phyloP scores from a whole-genome alignment of 805 yeast species.

The Ogataea nonfermentans region DNA sequence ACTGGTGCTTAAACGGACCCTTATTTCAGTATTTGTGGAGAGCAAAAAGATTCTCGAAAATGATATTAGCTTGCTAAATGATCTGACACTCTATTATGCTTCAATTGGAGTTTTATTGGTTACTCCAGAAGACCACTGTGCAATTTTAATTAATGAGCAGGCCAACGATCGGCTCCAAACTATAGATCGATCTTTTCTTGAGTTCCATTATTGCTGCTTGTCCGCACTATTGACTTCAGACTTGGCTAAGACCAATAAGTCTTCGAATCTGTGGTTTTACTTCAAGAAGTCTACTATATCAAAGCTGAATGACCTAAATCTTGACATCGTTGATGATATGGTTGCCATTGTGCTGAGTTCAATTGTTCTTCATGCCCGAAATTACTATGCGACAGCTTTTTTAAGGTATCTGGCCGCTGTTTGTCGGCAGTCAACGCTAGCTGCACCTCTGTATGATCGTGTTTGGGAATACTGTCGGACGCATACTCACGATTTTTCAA shows the following conservation, averaged over 20 bases:
- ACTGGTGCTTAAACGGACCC: slow-evolving; percentile 12
- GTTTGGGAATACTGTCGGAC: slow-evolving; percentile 12
- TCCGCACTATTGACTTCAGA: slow-evolving; percentile 24
- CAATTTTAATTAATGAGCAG: slow-evolving; percentile 17
- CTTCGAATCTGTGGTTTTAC: slow-evolving; percentile 34
- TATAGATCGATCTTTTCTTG: not conserved
- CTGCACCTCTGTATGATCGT: not conserved
- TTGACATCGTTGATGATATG: not conserved
- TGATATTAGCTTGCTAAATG: not conserved
- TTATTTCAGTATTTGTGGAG: slow-evolving; percentile 21
- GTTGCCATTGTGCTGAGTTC: slow-evolving; percentile 33
- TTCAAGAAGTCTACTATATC: slow-evolving; percentile 17
- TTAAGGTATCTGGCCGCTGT: slow-evolving; percentile 25
- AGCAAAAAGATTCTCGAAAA: slow-evolving; percentile 15
- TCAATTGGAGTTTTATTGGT: slow-evolving; percentile 27
- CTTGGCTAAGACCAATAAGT: slow-evolving; percentile 33
- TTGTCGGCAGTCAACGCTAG: slow-evolving; percentile 1
- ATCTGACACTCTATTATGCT: slow-evolving; percentile 10
- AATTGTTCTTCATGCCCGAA: slow-evolving; percentile 40
- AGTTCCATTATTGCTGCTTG: slow-evolving; percentile 6
- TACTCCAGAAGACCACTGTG: slow-evolving; percentile 32
- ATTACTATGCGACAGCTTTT: slow-evolving; percentile 49
- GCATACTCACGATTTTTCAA: slow-evolving; percentile 22
- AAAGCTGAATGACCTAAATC: not conserved
- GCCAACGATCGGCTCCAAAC: not conserved